Conservation (phyloP, 2,329 filamentous ascomycete species). For the Plenodomus tracheiphilus region DNA sequence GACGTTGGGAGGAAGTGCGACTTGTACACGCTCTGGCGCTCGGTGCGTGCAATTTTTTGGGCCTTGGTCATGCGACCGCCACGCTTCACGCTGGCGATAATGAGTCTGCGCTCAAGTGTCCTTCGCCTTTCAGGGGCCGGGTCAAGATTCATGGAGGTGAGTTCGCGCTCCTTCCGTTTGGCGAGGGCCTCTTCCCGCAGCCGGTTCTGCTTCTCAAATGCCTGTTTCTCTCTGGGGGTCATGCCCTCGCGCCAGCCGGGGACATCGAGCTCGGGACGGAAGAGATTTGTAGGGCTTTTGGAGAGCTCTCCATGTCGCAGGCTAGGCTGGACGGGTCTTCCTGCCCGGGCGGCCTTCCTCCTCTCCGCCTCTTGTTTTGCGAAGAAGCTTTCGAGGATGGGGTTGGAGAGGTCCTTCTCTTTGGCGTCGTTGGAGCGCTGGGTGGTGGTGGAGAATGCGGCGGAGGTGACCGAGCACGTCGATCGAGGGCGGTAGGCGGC, state of each 20-base stretch:
- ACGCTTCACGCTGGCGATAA: slow-evolving; percentile 73
- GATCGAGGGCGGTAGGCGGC: slow-evolving; percentile 25
- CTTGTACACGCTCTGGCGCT: slow-evolving; percentile 62
- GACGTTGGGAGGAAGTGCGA: slow-evolving; percentile 79
- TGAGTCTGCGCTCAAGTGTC: slow-evolving; percentile 81
- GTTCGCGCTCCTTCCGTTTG: slow-evolving; percentile 52
- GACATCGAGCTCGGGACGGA: slow-evolving; percentile 29
- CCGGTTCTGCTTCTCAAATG: slow-evolving; percentile 13
- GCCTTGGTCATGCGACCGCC: slow-evolving; percentile 68
- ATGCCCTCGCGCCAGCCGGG: slow-evolving; percentile 27
- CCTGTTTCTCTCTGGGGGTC: slow-evolving; percentile 15
- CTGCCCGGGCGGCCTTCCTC: neutral
- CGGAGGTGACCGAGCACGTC: slow-evolving; percentile 15
- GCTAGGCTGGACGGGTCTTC: slow-evolving; percentile 1
- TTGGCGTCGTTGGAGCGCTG: slow-evolving; percentile 16
- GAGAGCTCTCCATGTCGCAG: slow-evolving; percentile 23
- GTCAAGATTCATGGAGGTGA: slow-evolving; percentile 62
- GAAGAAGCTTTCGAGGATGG: slow-evolving; percentile 65
- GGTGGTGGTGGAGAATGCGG: slow-evolving; percentile 16
- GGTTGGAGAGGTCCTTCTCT: slow-evolving; percentile 48
- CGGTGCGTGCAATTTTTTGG: slow-evolving; percentile 69
- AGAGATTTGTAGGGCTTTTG: slow-evolving; percentile 23
- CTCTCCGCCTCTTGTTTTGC: slow-evolving; percentile 9
- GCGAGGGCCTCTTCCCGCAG: slow-evolving; percentile 13
- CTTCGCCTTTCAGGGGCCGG: slow-evolving; percentile 73